Base-by-base conservation (phyloP, 192 early-diverging fungal species). In the Gaertneriomyces sp. region DNA sequence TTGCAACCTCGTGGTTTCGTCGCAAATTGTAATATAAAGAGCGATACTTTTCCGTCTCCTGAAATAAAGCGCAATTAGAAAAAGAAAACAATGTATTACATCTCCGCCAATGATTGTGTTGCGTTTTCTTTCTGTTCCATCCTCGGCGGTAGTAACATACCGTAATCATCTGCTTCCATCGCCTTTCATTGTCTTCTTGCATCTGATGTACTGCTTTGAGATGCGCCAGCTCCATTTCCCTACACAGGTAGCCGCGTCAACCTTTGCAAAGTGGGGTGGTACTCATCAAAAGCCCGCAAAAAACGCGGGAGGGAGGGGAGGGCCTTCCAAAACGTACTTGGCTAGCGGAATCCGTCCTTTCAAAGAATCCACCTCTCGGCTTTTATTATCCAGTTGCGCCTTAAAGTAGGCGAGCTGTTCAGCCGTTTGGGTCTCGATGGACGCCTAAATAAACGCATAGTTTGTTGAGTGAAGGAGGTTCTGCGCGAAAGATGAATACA, bases 1-100 rank as follows among this genome's bases (percentile, higher is more conserved):
- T 70, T 38, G 56, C 66, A 12, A 67, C 12, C 45, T 78, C 76
- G 16, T 60, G 45, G 40, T 78, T 73, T 9, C 73, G 44, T 12
- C 64, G 33, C 6, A 70, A 41, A 43, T 64, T 57, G 58, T 78
- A 75, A 61, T 75, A 75, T 53, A 72, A 33, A 8, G 43, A 51
- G 8, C 76, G 64, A 47, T 68, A 78, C 57, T 75, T 75, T 42
- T 55, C 69, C 33, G 44, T 55, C 19, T 78, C 76, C 63, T 68
- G 25, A 0, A 54, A 12, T 33, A 33, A 33, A 33, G 25, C 2
- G 25, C 2, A 2, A 33, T 33, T 33, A 33, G 25, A 2, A 33
- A 33, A 33, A 33, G 2, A 2, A 2, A 33, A 33, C 25, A 1
- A 1, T 33, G 0, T 2, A 33, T 52, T 20, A 20, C 39, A 40